phyloP scores from a whole-genome alignment of 2,329 filamentous ascomycete species.

The Penicillium decumbens region DNA sequence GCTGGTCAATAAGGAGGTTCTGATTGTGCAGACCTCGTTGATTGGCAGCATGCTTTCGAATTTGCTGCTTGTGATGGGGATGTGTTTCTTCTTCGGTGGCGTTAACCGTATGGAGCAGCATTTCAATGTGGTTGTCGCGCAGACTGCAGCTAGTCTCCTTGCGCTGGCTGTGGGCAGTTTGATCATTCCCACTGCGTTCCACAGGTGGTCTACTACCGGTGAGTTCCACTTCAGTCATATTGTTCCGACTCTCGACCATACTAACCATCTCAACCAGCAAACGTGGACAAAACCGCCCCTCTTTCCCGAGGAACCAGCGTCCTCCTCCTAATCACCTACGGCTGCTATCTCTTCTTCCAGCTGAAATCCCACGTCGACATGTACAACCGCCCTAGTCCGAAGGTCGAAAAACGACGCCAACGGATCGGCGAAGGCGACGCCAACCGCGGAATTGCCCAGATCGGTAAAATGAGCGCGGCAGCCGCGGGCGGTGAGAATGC shows the following conservation, averaged over 20 bases:
- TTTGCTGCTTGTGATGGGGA: slow-evolving; percentile 79
- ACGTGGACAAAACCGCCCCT: slow-evolving; percentile 14
- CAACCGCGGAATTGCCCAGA: slow-evolving; percentile 48
- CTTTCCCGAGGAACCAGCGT: slow-evolving; percentile 56
- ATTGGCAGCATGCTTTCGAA: slow-evolving; percentile 92
- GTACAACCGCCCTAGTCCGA: slow-evolving; percentile 75
- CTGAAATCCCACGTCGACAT: slow-evolving; percentile 76
- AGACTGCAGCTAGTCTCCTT: slow-evolving; percentile 78
- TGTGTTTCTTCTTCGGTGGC: slow-evolving; percentile 87
- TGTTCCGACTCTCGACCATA: background rate
- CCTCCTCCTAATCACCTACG: slow-evolving; percentile 80
- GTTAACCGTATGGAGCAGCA: slow-evolving; percentile 73
- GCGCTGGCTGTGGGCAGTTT: slow-evolving; percentile 73
- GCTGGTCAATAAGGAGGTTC: slow-evolving; percentile 65
- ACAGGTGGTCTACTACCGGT: slow-evolving; percentile 48
- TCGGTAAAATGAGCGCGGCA: slow-evolving; percentile 50
- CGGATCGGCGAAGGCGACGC: slow-evolving; percentile 50
- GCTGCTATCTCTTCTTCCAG: slow-evolving; percentile 81
- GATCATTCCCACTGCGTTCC: slow-evolving; percentile 86
- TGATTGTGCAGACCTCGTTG: slow-evolving; percentile 87
- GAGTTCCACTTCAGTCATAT: background rate
- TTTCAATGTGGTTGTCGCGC: slow-evolving; percentile 89
- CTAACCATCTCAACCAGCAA: background rate
- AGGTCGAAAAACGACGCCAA: slow-evolving; percentile 58
- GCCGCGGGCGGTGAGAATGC: slow-evolving; percentile 49